These are phyloP conservation scores for Citrus glauca DNA, from an alignment of 345 rosid genomes.

Conservation along the genomic window DNA sequence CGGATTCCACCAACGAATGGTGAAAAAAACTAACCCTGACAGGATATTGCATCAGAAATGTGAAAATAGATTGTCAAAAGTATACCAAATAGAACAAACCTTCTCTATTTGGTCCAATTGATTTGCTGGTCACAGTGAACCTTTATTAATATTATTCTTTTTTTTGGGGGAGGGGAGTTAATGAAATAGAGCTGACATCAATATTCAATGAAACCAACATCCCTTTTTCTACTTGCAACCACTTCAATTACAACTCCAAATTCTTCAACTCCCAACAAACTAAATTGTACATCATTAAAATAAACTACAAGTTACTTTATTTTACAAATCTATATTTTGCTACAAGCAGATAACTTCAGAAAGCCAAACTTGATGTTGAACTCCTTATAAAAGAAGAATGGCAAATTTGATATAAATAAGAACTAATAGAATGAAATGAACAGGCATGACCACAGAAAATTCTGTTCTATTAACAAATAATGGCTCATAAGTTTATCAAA, in stretches of 20 bases:
- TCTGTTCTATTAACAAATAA: neutral
- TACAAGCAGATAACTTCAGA: neutral
- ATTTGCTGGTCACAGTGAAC: neutral
- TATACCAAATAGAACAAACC: neutral
- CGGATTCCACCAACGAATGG: slow-evolving; percentile 98
- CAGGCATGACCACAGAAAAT: neutral
- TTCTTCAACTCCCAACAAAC: neutral
- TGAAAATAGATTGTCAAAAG: neutral
- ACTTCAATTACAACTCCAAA: neutral
- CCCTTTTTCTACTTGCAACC: neutral
- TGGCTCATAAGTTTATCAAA: no score
- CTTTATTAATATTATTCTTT: no score
- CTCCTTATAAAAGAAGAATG: neutral
- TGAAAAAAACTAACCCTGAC: slow-evolving; percentile 88
- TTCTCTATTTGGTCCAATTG: neutral
- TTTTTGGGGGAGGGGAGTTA: no score
- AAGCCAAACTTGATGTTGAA: slow-evolving; percentile 1
- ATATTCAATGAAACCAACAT: neutral
- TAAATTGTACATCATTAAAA: neutral
- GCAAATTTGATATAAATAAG: neutral
- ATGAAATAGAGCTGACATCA: neutral
- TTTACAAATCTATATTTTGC: neutral
- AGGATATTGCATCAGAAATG: slow-evolving; percentile 15
- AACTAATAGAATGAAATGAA: neutral
- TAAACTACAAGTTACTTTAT: neutral